These are phyloP conservation scores for Calycina marina DNA, from an alignment of 2,329 filamentous ascomycete genomes.

Conservation along the genomic window DNA sequence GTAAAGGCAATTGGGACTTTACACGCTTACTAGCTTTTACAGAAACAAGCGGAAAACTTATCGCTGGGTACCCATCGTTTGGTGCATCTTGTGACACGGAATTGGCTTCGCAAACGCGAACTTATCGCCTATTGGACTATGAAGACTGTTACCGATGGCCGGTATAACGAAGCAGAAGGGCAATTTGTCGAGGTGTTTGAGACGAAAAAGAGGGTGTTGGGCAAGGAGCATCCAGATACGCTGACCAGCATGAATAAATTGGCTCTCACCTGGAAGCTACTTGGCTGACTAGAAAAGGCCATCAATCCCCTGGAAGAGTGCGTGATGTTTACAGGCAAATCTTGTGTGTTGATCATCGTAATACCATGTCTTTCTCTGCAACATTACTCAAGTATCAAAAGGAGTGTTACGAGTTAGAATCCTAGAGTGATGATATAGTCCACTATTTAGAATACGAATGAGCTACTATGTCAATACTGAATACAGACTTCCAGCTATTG, in stretches of 20 bases:
- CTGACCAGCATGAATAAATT: slow-evolving; percentile 5
- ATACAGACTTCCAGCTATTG: too few relatives aligned
- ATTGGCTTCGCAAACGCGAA: neutral
- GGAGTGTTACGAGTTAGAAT: too few relatives aligned
- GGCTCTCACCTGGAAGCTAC: too few relatives aligned
- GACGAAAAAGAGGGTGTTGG: slow-evolving; percentile 3
- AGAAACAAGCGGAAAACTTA: neutral
- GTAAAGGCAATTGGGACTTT: neutral
- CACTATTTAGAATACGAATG: too few relatives aligned
- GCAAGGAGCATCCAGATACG: slow-evolving; percentile 6
- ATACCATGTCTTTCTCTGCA: too few relatives aligned
- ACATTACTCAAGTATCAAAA: too few relatives aligned
- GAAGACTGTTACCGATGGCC: neutral
- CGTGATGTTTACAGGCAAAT: too few relatives aligned
- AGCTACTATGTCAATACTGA: too few relatives aligned
- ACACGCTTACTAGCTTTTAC: neutral
- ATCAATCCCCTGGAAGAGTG: too few relatives aligned
- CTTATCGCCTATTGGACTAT: neutral
- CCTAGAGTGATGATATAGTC: too few relatives aligned
- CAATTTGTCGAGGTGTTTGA: slow-evolving; percentile 1
- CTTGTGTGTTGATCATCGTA: too few relatives aligned
- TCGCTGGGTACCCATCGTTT: neutral
- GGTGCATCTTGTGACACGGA: neutral
- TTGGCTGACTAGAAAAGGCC: too few relatives aligned
- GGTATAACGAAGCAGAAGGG: slow-evolving; percentile 4